Percentiles rank a stretch among this genome's conserved stretches.
Conservation (phyloP, 352 stramenopile species). For the Halophytophthora polymorphica region DNA sequence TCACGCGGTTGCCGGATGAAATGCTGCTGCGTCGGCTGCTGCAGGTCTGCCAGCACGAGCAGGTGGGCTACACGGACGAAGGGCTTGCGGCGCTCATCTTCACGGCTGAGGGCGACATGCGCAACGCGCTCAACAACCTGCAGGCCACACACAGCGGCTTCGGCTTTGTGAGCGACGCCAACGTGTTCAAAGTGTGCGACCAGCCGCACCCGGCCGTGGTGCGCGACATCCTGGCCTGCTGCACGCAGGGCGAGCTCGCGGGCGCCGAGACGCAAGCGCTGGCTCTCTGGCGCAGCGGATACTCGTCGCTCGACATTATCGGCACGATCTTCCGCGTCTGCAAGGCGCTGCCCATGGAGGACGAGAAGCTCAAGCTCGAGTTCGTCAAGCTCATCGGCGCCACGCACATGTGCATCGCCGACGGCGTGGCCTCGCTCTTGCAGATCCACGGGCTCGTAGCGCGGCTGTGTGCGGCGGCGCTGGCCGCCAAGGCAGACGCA, state of each 20-base stretch:
- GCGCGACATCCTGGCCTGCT: constrained; percentile 61
- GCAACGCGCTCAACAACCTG: constrained; percentile 98
- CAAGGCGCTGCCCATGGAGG: constrained; percentile 80
- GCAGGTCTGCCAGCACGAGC: constrained; percentile 92
- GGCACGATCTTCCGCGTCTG: constrained; percentile 96
- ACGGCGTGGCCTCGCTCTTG: constrained; percentile 89
- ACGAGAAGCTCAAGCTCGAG: constrained; percentile 84
- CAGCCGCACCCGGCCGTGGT: constrained; percentile 93
- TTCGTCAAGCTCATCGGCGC: constrained; percentile 89
- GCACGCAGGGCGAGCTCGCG: constrained; percentile 82
- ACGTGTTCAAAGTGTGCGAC: constrained; percentile 96
- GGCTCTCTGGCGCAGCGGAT: constrained; percentile 85
- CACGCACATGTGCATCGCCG: constrained; percentile 95
- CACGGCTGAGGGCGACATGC: constrained; percentile 98
- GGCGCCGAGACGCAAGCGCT: constrained; percentile 74
- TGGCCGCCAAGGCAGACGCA: constrained; percentile 19
- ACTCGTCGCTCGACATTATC: constrained; percentile 97
- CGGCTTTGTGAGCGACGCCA: constrained; percentile 92
- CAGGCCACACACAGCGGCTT: constrained; percentile 96
- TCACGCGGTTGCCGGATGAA: constrained; percentile 93
- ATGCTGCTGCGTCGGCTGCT: constrained; percentile 94
- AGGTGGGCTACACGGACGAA: constrained; percentile 85
- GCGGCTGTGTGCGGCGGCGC: constrained; percentile 51
- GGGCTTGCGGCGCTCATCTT: constrained; percentile 98
- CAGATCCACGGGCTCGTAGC: constrained; percentile 95